Conservation (phyloP, 2,329 filamentous ascomycete species). For the Penicillium sp. region DNA sequence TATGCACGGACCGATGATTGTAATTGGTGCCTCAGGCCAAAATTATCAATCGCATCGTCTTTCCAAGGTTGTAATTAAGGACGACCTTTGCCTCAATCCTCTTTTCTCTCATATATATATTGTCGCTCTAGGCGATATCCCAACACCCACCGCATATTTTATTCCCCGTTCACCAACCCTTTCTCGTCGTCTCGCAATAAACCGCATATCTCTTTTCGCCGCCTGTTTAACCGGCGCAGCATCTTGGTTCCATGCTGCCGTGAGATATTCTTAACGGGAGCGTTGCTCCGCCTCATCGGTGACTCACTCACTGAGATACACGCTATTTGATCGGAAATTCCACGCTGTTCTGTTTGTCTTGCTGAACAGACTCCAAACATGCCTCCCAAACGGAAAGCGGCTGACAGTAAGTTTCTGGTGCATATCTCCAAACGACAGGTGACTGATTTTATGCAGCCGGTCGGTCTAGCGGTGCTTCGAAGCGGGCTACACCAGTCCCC, state of each 20-base stretch:
- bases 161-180: not conserved
- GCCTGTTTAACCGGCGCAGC: slow-evolving; percentile 14
- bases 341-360: not conserved
- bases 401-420: slow-evolving; percentile 44
- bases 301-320: not conserved
- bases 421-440: slow-evolving; percentile 20
- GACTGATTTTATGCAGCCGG: slow-evolving; percentile 37
- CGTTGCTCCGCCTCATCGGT: slow-evolving; percentile 12
- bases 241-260: slow-evolving; percentile 20
- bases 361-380: slow-evolving; percentile 43
- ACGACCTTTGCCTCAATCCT: not conserved
- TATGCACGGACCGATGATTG: slow-evolving; percentile 8
- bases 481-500: slow-evolving; percentile 48
- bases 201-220: not conserved
- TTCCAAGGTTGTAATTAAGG: not conserved
- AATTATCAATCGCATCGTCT: slow-evolving; percentile 6
- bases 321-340: not conserved
- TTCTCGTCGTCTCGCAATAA: not conserved
- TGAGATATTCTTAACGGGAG: slow-evolving; percentile 14
- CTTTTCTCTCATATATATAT: not conserved
- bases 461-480: slow-evolving; percentile 47
- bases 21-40: slow-evolving; percentile 26
- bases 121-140: not conserved
- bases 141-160: no score
- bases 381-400: slow-evolving; percentile 70